These are phyloP conservation scores for Lepidium campestre DNA, from an alignment of 441 rosid genomes.

Conservation along the genomic window DNA sequence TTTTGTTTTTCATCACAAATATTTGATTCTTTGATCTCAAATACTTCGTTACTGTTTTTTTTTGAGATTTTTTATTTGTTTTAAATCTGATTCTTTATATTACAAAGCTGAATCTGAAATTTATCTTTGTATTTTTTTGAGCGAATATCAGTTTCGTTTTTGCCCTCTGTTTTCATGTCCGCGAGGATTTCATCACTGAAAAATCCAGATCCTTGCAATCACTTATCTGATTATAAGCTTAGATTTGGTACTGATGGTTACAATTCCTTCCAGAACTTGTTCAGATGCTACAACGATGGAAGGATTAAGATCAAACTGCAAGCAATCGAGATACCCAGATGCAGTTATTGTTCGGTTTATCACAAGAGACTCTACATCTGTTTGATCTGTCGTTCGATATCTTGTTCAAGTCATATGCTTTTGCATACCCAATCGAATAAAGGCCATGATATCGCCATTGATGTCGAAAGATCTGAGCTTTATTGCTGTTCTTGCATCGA, in stretches of 20 bases:
- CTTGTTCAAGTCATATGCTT: constrained; percentile 59
- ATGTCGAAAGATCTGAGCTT: constrained; percentile 85
- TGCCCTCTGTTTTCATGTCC: constrained; percentile 35
- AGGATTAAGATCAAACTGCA: constrained; percentile 36
- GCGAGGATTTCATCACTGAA: constrained; percentile 39
- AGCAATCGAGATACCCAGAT: constrained; percentile 45
- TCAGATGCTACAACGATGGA: constrained; percentile 46
- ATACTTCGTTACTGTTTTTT: not conserved
- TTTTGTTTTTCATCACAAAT: not conserved
- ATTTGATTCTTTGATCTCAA: constrained; percentile 8
- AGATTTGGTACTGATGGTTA: constrained; percentile 52
- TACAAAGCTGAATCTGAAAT: not conserved
- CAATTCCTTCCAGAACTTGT: constrained; percentile 40
- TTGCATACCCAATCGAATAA: constrained; percentile 49
- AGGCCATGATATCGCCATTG: constrained; percentile 64
- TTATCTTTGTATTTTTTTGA: not conserved
- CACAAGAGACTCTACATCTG: constrained; percentile 53
- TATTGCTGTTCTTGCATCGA: constrained; percentile 66
- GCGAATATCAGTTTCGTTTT: constrained; percentile 6
- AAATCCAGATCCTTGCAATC: constrained; percentile 62
- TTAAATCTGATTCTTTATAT: not conserved
- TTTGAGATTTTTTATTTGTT: not conserved
- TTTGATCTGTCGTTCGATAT: constrained; percentile 58
- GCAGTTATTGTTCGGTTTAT: constrained; percentile 54
- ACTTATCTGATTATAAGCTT: constrained; percentile 72